Conservation (phyloP, 306 rosid species). For the Cucumis cinereus region DNA sequence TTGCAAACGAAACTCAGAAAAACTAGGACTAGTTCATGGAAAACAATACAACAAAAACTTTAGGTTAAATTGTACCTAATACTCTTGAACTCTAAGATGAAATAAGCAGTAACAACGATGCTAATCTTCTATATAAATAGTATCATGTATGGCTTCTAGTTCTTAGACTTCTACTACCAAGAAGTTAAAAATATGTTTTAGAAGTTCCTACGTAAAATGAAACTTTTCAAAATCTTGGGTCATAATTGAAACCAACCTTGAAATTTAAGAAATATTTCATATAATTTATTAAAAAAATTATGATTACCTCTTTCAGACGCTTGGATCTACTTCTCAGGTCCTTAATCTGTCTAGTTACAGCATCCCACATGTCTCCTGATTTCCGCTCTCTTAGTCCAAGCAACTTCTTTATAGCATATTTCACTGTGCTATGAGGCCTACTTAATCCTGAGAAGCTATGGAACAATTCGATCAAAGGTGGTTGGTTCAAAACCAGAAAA, state of each 20-base stretch:
- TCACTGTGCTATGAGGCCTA: constrained; percentile 76
- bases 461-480: constrained; percentile 45
- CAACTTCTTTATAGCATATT: constrained; percentile 79
- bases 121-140: no score
- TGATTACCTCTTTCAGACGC: constrained; percentile 65
- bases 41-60: neutral
- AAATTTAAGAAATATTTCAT: no score
- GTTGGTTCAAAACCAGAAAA: constrained; percentile 59
- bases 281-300: neutral
- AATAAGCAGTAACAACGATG: neutral
- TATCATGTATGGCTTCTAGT: no score
- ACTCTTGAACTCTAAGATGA: neutral
- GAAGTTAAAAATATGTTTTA: no score
- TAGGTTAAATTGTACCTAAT: no score
- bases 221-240: no score
- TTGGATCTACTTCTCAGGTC: constrained; percentile 48
- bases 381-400: constrained; percentile 52
- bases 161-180: no score
- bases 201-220: no score
- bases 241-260: no score
- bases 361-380: constrained; percentile 49
- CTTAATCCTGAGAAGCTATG: constrained; percentile 66
- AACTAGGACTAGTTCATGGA: neutral
- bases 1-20: neutral
- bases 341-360: constrained; percentile 35